phyloP scores from a whole-genome alignment of 106 monocot genomes.

The Dioscorea dumetorum region DNA sequence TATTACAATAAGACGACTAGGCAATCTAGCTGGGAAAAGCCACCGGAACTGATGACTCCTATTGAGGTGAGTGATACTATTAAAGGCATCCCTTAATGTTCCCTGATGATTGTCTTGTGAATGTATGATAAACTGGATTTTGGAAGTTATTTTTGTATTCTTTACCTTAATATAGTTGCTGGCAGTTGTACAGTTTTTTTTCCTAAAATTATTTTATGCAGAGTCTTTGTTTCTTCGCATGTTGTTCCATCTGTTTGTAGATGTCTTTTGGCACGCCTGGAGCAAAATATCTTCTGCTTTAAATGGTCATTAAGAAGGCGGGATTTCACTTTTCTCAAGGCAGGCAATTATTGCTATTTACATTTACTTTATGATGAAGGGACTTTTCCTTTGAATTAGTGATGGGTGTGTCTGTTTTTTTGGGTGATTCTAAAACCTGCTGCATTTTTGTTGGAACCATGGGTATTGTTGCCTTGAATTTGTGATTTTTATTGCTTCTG shows the following conservation, averaged over 20 bases:
- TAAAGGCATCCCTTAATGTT: background rate
- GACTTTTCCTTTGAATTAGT: background rate
- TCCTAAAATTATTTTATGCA: constrained; percentile 9
- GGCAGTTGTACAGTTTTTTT: background rate
- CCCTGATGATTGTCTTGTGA: background rate
- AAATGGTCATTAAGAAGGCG: constrained; percentile 3
- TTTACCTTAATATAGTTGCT: background rate
- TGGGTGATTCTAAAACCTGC: background rate
- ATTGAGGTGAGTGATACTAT: constrained; percentile 11
- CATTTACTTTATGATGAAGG: constrained; percentile 5
- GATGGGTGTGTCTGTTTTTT: background rate
- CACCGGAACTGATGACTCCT: constrained; percentile 8
- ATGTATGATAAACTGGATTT: background rate
- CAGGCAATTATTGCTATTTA: constrained; percentile 9
- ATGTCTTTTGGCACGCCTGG: constrained; percentile 15
- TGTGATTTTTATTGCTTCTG: no score
- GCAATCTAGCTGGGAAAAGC: constrained; percentile 16
- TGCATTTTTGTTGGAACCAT: background rate
- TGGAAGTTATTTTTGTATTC: background rate
- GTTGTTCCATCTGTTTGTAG: constrained; percentile 10
- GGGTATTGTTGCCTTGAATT: background rate
- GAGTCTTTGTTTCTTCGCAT: constrained; percentile 7
- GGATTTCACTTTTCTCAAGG: constrained; percentile 15
- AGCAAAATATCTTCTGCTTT: constrained; percentile 8
- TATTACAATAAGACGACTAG: constrained; percentile 10